Conservation (phyloP, 352 stramenopile genomes). For the Thalassiosira delicatula region DNA sequence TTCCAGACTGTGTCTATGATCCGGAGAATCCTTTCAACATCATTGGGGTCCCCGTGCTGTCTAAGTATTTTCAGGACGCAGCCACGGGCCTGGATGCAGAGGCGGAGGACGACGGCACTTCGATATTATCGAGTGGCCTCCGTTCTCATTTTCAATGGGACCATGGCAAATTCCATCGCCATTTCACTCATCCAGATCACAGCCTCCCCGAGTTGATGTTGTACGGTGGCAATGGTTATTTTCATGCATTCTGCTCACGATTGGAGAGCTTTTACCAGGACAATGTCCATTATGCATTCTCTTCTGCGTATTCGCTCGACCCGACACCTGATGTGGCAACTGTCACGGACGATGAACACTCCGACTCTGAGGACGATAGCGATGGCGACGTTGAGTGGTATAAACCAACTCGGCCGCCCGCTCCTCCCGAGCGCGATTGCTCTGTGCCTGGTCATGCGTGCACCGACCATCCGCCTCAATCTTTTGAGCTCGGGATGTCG, state of each 20-base stretch:
- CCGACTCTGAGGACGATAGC: too few relatives aligned
- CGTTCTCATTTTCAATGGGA: slow-evolving; percentile 27
- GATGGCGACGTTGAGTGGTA: too few relatives aligned
- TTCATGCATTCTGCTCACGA: slow-evolving; percentile 4
- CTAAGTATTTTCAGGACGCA: slow-evolving; percentile 26
- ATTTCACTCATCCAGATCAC: slow-evolving; percentile 11
- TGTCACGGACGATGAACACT: not conserved
- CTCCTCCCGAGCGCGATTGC: too few relatives aligned
- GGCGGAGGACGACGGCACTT: not conserved
- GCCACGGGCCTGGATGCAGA: not conserved
- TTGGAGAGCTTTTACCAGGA: slow-evolving; percentile 10
- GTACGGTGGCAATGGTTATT: slow-evolving; percentile 19
- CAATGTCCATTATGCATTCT: slow-evolving; percentile 3
- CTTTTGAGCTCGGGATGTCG: slow-evolving; percentile 22
- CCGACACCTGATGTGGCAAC: not conserved
- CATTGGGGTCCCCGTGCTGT: slow-evolving; percentile 11
- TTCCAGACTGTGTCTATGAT: slow-evolving; percentile 29
- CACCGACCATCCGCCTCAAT: too few relatives aligned
- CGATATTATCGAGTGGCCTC: not conserved
- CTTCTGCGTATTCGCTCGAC: not conserved
- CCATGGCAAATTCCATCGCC: slow-evolving; percentile 7
- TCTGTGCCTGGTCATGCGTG: too few relatives aligned
- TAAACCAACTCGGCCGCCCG: too few relatives aligned
- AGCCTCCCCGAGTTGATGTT: slow-evolving; percentile 24
- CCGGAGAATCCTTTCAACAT: slow-evolving; percentile 40